phyloP scores from a whole-genome alignment of 2,329 filamentous ascomycete species.

The Didymellaceae sp. region DNA sequence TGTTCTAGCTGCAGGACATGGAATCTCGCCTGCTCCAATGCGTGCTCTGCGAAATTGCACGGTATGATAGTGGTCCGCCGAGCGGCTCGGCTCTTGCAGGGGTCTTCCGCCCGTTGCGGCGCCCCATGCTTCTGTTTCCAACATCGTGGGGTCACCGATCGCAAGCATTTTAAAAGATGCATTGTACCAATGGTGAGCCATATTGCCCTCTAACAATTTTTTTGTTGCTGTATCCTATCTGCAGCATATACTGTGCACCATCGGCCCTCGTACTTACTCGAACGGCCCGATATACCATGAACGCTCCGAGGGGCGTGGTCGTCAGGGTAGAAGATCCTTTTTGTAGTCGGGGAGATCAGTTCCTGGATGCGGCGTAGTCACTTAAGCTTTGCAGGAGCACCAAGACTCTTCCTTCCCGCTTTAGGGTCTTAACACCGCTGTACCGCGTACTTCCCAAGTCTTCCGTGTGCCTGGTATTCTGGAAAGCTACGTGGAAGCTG shows the following conservation, averaged over 20 bases:
- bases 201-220: neutral
- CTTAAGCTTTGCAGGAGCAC: slow-evolving; percentile 6
- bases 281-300: no score
- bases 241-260: neutral
- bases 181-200: neutral
- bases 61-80: slow-evolving; percentile 5
- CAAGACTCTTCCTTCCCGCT: slow-evolving; percentile 5
- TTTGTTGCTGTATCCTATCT: neutral
- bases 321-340: slow-evolving; percentile 6
- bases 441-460: neutral
- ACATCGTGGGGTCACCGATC: neutral
- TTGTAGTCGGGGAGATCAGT: slow-evolving; percentile 2
- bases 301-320: neutral
- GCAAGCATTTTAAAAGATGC: neutral
- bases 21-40: neutral
- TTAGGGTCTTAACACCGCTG: neutral
- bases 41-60: slow-evolving; percentile 8
- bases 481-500: no score
- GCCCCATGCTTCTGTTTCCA: neutral
- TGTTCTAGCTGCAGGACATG: slow-evolving; percentile 5
- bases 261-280: no score
- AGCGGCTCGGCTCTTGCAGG: slow-evolving; percentile 15
- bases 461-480: neutral
- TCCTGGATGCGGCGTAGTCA: slow-evolving; percentile 10
- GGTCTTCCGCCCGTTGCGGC: slow-evolving; percentile 7